Base-by-base conservation (phyloP, 2,329 filamentous ascomycete genomes). In the Fusarium drepaniforme region DNA sequence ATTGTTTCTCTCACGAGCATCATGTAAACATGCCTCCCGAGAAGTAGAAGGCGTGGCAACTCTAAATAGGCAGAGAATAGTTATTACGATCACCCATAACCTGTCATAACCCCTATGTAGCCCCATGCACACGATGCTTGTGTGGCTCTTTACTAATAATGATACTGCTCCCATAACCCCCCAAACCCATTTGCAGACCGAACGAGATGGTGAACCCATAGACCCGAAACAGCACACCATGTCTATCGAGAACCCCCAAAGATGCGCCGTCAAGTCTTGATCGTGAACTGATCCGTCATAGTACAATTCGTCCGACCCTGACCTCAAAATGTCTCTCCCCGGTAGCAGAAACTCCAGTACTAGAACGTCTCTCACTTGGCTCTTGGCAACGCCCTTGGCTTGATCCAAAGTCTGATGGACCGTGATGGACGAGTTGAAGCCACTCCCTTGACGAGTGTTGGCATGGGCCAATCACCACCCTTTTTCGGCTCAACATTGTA, bases 401-500 rank as follows among this genome's bases (percentile, higher is more conserved):
- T 82, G 23, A 83, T 76, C 82, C 83, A 84, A 3, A 82, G 80
- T 40, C 77, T 80, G 23, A 83, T 67, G 1, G 78, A 74, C 23
- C 68, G 73, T 30, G 71, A 73, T 4, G 81, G 81, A 25, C 75
- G 79, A 8, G 80, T 78, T 15, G 81, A 78, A 8, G 77, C 77
- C 3, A 75, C 70, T 16, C 80, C 81, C 25, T 73, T 77, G 4
- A 73, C 25, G 25, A 79, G 72, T 25, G 73, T 73, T 1, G 81
- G 78, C 8, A 70, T 62, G 4, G 68, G 67, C 83, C 82, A 84
- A 8, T 64, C 68, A 6, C 74, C 60, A 15, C 79, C 80, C 8
- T 75, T 72, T 1, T 77, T 77, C 2, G 83, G 80, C 56, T 77
- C 68, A 28, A 85, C 79, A 23, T 85, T 82, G 65, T 85, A 85